Conservation (phyloP, 768 basidiomycete species). For the Leccinum subtestaceum region DNA sequence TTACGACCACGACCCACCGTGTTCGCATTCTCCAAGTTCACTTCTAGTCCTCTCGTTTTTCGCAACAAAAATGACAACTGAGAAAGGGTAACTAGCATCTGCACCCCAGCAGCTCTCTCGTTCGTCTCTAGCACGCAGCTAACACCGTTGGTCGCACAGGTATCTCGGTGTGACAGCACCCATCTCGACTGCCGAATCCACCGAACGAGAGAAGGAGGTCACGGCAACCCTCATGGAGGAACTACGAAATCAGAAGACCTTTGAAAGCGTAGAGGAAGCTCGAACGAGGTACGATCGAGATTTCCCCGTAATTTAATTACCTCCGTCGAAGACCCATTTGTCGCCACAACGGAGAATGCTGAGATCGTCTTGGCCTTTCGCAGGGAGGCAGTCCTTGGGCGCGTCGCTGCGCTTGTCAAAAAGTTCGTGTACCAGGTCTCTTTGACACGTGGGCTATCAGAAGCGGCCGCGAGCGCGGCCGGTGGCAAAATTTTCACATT, state of each 20-base stretch:
- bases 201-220: conserved; percentile 76
- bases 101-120: conserved; percentile 1
- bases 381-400: conserved; percentile 92
- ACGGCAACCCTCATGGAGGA: conserved; percentile 88
- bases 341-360: conserved; percentile 14
- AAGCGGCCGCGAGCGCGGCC: conserved; percentile 81
- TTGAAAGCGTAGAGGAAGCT: conserved; percentile 87
- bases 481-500: conserved; percentile 99
- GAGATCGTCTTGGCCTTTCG: conserved; percentile 20
- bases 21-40: conserved; percentile 9
- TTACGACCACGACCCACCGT: conserved; percentile 14
- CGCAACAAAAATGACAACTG: conserved; percentile 37
- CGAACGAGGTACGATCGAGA: conserved; percentile 65
- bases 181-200: conserved; percentile 75
- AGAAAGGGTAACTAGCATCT: conserved; percentile 36
- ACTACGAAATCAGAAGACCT: conserved; percentile 77
- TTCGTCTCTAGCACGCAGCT: conserved; percentile 5
- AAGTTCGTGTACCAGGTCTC: conserved; percentile 88
- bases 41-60: conserved; percentile 3
- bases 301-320: conserved; percentile 6
- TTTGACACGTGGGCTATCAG: conserved; percentile 77
- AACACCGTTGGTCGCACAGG: conserved; percentile 36
- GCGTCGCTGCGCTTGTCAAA: conserved; percentile 85
- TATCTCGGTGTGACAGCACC: conserved; percentile 84
- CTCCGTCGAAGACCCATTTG: conserved; percentile 2